phyloP scores from a whole-genome alignment of 768 basidiomycete genomes.

The Collybia sordida region DNA sequence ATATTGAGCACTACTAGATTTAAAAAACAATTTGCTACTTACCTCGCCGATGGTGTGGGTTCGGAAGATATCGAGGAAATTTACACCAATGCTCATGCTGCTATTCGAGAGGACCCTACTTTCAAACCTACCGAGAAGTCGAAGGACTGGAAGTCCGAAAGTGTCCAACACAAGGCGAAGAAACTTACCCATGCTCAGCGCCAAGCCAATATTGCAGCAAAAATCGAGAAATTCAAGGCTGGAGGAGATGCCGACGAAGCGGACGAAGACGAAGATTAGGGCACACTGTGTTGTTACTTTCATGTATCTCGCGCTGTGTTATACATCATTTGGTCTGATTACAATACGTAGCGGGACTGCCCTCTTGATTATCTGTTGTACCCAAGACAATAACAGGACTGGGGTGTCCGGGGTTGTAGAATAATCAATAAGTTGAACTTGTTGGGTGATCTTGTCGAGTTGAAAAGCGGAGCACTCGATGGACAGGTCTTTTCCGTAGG shows the following conservation, averaged over 20 bases:
- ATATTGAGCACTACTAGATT: slow-evolving; percentile 48
- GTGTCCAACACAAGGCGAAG: slow-evolving; percentile 61
- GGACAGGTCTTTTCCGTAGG: slow-evolving; percentile 45
- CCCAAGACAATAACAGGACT: slow-evolving; percentile 51
- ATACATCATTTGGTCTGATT: background rate
- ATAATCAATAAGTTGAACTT: slow-evolving; percentile 42
- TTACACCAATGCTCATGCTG: slow-evolving; percentile 88
- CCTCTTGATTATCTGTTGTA: slow-evolving; percentile 44
- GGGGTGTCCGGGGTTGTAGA: slow-evolving; percentile 30
- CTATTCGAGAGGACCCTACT: slow-evolving; percentile 91
- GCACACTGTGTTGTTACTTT: slow-evolving; percentile 11
- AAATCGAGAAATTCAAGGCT: slow-evolving; percentile 89
- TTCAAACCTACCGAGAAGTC: slow-evolving; percentile 91
- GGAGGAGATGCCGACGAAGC: slow-evolving; percentile 55
- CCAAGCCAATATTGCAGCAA: slow-evolving; percentile 75
- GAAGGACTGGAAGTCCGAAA: slow-evolving; percentile 89
- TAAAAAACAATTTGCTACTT: slow-evolving; percentile 96
- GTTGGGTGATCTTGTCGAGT: slow-evolving; percentile 39
- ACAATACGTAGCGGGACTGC: slow-evolving; percentile 13
- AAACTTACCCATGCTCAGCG: slow-evolving; percentile 80
- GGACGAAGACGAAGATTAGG: slow-evolving; percentile 67
- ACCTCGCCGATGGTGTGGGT: slow-evolving; percentile 93
- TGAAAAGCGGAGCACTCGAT: slow-evolving; percentile 62
- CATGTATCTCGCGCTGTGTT: slow-evolving; percentile 5
- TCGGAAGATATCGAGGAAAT: slow-evolving; percentile 98